Evolutionary conservation across 2,329 filamentous ascomycete species (phyloP), one percentile per base, ranked within the genome.

Genomic region (Aspergillus persii): DNA sequence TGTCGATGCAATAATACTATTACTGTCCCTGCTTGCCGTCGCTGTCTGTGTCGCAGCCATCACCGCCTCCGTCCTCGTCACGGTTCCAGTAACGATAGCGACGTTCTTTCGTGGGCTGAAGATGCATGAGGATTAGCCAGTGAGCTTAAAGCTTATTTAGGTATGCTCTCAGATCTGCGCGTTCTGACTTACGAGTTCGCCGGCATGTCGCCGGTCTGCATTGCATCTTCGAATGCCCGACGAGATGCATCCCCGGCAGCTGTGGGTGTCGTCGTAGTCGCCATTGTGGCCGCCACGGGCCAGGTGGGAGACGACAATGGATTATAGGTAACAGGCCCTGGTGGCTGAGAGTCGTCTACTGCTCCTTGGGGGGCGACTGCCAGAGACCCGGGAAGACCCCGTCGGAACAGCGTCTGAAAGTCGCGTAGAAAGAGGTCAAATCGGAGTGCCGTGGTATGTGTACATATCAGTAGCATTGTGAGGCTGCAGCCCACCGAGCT

Each of bases 361-460:
- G 66, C 65, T 8, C 63, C 65, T 58, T 57, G 41, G 31, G 66
- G 64, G 8, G 63, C 64, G 12, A 58, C 58, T 12, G 51, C 59
- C 26, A 67, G 64, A 26, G 66, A 68, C 26, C 50, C 66, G 11
- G 64, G 66, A 4, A 68, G 41, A 48, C 66, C 67, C 36, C 66
- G 57, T 31, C 47, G 33, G 18, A 64, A 46, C 1, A 62, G 12
- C 12, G 36, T 56, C 8, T 54, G 44, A 39, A 56, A 11, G 15
- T 31, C 33, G 41, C 39, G 59, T 3, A 56, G 33, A 23, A 64
- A 49, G 1, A 48, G 52, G 8, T 61, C 51, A n/a, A 62, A 44
- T 36, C 33, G 27, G 29, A 62, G 61, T 8, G 66, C 62, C 2
- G 61, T 54, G 4, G 53, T 48, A 31, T 61, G n/a, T 11, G 53